phyloP scores from a whole-genome alignment of 2,329 filamentous ascomycete genomes.

The Fusarium pseudograminearum region DNA sequence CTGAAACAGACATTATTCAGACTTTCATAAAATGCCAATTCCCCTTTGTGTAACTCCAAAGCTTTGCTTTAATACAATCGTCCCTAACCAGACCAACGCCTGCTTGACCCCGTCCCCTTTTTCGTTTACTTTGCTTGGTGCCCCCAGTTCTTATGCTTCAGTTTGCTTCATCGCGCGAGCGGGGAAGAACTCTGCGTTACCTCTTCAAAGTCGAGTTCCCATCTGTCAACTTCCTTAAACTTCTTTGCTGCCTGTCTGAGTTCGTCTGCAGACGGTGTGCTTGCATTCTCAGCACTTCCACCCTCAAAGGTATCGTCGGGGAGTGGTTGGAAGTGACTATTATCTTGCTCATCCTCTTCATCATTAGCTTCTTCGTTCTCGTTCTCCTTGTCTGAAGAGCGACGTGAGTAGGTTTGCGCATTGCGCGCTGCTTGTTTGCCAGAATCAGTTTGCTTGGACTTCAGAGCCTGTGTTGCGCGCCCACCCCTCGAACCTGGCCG shows the following conservation, averaged over 20 bases:
- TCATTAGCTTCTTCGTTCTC: constrained; percentile 43
- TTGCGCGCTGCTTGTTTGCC: constrained; percentile 45
- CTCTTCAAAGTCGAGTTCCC: constrained; percentile 76
- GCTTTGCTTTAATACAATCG: constrained; percentile 20
- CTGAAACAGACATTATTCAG: constrained; percentile 42
- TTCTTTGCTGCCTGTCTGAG: constrained; percentile 70
- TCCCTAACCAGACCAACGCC: constrained; percentile 31
- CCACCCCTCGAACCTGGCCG: constrained; percentile 48
- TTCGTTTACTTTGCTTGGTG: constrained; percentile 1
- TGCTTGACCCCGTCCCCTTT: constrained; percentile 1
- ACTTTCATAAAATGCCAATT: constrained; percentile 27
- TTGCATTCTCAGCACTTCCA: constrained; percentile 51
- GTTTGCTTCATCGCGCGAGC: constrained; percentile 57
- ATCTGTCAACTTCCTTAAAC: constrained; percentile 77
- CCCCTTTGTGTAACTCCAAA: constrained; percentile 31
- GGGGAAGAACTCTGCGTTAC: constrained; percentile 68
- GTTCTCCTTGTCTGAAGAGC: constrained; percentile 71
- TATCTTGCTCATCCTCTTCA: constrained; percentile 52
- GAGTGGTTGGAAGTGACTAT: constrained; percentile 57
- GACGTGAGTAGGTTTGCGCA: constrained; percentile 63
- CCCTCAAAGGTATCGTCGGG: constrained; percentile 60
- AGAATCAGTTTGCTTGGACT: constrained; percentile 42
- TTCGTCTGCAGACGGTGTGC: constrained; percentile 61
- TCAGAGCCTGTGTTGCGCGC: constrained; percentile 42
- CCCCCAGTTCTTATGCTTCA: constrained; percentile 3